Evolutionary conservation across 179 eudicot species (phyloP).

Genomic region (Drosera spatulata): DNA sequence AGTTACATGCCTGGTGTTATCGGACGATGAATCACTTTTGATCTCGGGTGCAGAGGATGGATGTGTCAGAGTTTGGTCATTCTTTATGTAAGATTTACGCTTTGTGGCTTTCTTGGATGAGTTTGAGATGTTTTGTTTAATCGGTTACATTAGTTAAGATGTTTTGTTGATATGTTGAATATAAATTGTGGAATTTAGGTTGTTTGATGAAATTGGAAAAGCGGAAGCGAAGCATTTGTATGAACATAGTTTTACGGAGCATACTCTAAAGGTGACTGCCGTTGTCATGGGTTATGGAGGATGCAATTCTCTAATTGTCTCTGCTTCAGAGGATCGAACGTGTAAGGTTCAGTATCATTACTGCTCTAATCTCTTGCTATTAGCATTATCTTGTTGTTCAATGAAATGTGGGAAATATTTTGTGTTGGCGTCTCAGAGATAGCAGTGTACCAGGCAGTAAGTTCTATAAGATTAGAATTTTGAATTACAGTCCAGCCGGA

Average conservation of each 20-base stretch:
- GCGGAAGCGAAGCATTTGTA: slow-evolving; percentile 43
- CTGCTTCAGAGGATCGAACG: slow-evolving; percentile 85
- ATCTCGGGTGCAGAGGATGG: slow-evolving; percentile 93
- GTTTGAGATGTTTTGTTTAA: too few species aligned
- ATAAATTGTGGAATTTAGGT: slow-evolving; percentile 21
- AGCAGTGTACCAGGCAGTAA: too few species aligned
- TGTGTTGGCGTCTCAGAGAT: too few species aligned
- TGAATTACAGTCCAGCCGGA: too few species aligned
- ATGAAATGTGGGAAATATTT: background rate
- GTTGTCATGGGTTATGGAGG: slow-evolving; percentile 73
- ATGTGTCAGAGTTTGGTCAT: slow-evolving; percentile 76
- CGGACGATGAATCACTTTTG: slow-evolving; percentile 72
- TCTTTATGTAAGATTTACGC: slow-evolving; percentile 33
- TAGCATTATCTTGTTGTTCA: background rate
- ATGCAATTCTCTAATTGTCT: slow-evolving; percentile 65
- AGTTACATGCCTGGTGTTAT: slow-evolving; percentile 56
- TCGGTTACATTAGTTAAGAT: too few species aligned
- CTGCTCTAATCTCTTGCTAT: background rate
- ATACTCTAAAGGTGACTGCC: slow-evolving; percentile 48
- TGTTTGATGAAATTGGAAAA: slow-evolving; percentile 57
- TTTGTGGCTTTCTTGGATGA: background rate
- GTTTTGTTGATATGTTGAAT: too few species aligned
- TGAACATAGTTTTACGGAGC: slow-evolving; percentile 57
- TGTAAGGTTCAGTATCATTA: slow-evolving; percentile 53
- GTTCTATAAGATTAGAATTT: too few species aligned